phyloP scores from a whole-genome alignment of 2,329 filamentous ascomycete species.

The Sporothrix variecibatus region DNA sequence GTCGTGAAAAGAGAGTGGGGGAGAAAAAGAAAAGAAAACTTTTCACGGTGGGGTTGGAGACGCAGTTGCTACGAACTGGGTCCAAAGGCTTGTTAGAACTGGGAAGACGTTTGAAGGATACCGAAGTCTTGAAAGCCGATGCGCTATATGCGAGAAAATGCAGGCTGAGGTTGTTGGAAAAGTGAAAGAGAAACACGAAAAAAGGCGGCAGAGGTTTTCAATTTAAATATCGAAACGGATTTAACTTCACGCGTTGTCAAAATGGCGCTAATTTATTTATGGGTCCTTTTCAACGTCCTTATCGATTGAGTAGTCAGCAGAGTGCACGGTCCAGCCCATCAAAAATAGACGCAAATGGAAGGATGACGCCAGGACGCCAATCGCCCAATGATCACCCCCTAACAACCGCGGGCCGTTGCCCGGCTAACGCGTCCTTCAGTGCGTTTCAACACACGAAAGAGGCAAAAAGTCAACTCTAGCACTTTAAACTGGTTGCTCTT shows the following conservation, averaged over 20 bases:
- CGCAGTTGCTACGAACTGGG: constrained; percentile 4
- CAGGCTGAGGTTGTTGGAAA: background rate
- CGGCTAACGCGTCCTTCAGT: constrained; percentile 24
- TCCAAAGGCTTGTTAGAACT: too few species aligned
- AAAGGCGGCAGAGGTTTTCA: background rate
- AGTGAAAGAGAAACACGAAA: background rate
- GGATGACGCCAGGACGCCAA: constrained; percentile 9
- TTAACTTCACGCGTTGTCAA: background rate
- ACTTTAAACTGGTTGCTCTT: background rate
- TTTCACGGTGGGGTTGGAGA: background rate
- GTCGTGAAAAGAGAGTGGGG: background rate
- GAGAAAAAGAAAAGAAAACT: background rate
- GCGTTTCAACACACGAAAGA: constrained; percentile 27
- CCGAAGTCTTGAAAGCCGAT: background rate
- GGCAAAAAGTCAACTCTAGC: constrained; percentile 29
- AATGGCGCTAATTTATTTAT: background rate
- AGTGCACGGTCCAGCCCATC: constrained; percentile 19
- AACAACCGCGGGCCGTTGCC: constrained; percentile 28
- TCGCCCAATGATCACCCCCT: constrained; percentile 25
- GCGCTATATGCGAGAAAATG: background rate
- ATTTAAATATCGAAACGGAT: background rate
- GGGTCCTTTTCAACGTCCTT: background rate
- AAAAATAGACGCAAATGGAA: background rate
- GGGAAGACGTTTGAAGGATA: background rate
- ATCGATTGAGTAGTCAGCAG: constrained; percentile 13